phyloP scores from a whole-genome alignment of 2,329 filamentous ascomycete species.

The Paramyrothecium sp. region DNA sequence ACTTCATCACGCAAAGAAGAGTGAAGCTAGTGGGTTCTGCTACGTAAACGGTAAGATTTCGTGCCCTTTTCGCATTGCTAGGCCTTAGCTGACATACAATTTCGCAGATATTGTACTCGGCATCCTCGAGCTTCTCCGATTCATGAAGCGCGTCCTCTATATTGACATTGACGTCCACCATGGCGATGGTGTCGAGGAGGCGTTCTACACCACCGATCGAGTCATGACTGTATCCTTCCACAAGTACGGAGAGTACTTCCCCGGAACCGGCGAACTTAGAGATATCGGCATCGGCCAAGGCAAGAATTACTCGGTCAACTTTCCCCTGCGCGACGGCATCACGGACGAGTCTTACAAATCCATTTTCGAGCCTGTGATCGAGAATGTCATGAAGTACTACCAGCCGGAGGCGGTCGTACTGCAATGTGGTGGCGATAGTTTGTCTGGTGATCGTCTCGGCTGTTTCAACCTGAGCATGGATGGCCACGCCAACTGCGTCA shows the following conservation, averaged over 20 bases:
- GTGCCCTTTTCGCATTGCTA: not conserved
- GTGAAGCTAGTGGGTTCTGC: conserved; percentile 94
- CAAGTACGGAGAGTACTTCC: conserved; percentile 97
- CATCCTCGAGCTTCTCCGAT: conserved; percentile 86
- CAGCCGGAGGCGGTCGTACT: conserved; percentile 89
- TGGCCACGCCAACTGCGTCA: conserved; percentile 91
- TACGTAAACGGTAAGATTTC: conserved; percentile 82
- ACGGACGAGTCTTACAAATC: conserved; percentile 86
- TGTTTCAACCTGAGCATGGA: conserved; percentile 98
- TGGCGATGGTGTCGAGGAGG: conserved; percentile 89
- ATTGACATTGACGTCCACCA: conserved; percentile 96
- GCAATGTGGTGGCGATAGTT: conserved; percentile 92
- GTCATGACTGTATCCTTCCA: conserved; percentile 94
- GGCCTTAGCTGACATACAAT: conserved; percentile 3
- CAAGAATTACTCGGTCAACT: conserved; percentile 88
- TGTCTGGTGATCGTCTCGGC: conserved; percentile 90
- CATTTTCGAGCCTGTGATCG: conserved; percentile 89
- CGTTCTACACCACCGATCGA: conserved; percentile 88
- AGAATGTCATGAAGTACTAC: conserved; percentile 83
- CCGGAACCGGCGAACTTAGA: conserved; percentile 82
- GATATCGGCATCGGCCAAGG: conserved; percentile 86
- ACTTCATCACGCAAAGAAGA: conserved; percentile 96
- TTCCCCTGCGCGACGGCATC: conserved; percentile 88
- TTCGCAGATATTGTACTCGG: conserved; percentile 85
- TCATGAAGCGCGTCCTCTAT: conserved; percentile 94